Conservation (phyloP, 2,329 filamentous ascomycete genomes). For the Neurospora crassa region DNA sequence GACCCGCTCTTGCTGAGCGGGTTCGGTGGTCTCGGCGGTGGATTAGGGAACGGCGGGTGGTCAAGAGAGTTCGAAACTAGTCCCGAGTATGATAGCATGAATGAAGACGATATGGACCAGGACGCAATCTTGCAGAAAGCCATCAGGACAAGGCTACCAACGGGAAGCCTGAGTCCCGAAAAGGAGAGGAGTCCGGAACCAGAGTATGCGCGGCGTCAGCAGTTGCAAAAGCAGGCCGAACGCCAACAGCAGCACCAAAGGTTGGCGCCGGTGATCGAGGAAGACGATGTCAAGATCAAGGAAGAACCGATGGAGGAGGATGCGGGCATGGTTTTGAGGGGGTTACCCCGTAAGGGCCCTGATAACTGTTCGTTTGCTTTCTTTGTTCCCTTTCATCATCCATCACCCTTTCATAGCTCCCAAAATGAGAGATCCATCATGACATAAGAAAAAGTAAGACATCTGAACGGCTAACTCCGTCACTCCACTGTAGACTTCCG, state of each 20-base stretch:
- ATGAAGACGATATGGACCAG: slow-evolving; percentile 25
- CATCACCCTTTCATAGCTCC: not conserved
- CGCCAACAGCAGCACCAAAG: not conserved
- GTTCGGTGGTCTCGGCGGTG: slow-evolving; percentile 13
- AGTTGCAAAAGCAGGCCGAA: slow-evolving; percentile 2
- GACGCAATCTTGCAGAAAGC: slow-evolving; percentile 36
- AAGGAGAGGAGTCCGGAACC: slow-evolving; percentile 41
- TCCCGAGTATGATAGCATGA: slow-evolving; percentile 26
- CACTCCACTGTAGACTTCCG: slow-evolving; percentile 57
- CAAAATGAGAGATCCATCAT: not conserved
- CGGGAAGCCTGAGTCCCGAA: slow-evolving; percentile 46
- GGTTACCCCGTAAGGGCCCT: slow-evolving; percentile 17
- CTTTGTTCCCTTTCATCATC: not conserved
- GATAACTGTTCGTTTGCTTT: slow-evolving; percentile 40
- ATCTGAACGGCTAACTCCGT: slow-evolving; percentile 1
- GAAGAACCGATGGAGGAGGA: slow-evolving; percentile 2
- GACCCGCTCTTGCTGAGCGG: slow-evolving; percentile 37
- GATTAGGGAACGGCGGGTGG: slow-evolving; percentile 12
- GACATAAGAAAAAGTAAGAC: not conserved
- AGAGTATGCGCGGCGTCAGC: slow-evolving; percentile 15
- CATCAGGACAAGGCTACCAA: slow-evolving; percentile 44
- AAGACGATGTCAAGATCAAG: slow-evolving; percentile 23
- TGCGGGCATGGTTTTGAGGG: not conserved
- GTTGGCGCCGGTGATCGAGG: slow-evolving; percentile 18
- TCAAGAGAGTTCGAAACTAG: slow-evolving; percentile 21